These are phyloP conservation scores for Dionaea muscipula DNA, from an alignment of 179 eudicot genomes.

Conservation along the genomic window DNA sequence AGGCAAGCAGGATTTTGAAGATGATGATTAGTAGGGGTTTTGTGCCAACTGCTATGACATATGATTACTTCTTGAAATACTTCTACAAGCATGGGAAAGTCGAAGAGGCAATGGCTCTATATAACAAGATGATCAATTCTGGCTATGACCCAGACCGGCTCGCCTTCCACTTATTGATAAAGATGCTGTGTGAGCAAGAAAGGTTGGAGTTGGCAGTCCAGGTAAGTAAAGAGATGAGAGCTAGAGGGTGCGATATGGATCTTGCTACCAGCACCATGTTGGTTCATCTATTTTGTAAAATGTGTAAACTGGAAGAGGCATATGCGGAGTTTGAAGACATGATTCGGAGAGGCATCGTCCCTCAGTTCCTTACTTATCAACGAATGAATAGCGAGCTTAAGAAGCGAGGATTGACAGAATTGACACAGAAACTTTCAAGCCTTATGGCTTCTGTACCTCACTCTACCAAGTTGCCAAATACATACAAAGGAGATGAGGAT, in stretches of 20 bases:
- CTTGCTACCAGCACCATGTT: slow-evolving; percentile 35
- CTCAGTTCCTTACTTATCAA: slow-evolving; percentile 33
- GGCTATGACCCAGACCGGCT: slow-evolving; percentile 43
- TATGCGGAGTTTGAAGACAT: slow-evolving; percentile 44
- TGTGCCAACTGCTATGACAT: slow-evolving; percentile 48
- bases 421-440: slow-evolving; percentile 22
- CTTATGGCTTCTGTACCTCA: slow-evolving; percentile 30
- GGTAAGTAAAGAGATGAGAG: slow-evolving; percentile 54
- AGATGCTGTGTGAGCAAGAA: slow-evolving; percentile 50
- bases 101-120: slow-evolving; percentile 48
- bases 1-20: slow-evolving; percentile 55
- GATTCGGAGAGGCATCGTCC: slow-evolving; percentile 46
- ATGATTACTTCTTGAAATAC: slow-evolving; percentile 47
- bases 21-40: slow-evolving; percentile 55
- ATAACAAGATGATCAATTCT: slow-evolving; percentile 40
- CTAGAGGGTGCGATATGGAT: slow-evolving; percentile 38
- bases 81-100: slow-evolving; percentile 32
- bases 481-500: slow-evolving; percentile 17
- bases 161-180: slow-evolving; percentile 46
- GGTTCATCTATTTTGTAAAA: slow-evolving; percentile 38
- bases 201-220: slow-evolving; percentile 35
- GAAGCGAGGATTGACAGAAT: slow-evolving; percentile 29
- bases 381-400: slow-evolving; percentile 32
- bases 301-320: slow-evolving; percentile 42
- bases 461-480: slow-evolving; percentile 31